Percentiles rank a stretch among this genome's conserved stretches.
These are phyloP conservation scores for Ilex asprella DNA, from an alignment of 257 asterid species.

Conservation along the genomic window DNA sequence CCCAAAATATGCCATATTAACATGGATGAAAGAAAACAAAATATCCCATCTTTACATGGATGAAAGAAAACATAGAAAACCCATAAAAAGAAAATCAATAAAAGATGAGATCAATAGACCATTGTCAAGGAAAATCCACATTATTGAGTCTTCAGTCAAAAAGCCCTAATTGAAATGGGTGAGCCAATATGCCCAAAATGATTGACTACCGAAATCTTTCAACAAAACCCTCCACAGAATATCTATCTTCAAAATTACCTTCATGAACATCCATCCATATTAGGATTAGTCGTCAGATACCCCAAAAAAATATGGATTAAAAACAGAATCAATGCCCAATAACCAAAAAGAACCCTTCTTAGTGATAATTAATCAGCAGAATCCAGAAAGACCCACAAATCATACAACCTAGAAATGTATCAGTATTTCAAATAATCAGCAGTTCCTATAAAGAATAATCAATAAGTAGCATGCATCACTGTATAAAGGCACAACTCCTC, in stretches of 20 bases:
- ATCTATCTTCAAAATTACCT: neutral
- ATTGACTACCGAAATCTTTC: no score
- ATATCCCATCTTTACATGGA: neutral
- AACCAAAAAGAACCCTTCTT: neutral
- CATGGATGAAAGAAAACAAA: no score
- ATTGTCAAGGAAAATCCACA: no score
- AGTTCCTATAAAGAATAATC: no score
- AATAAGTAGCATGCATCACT: neutral
- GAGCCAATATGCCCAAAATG: no score
- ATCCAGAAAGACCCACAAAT: no score
- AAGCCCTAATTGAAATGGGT: neutral
- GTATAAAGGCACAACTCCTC: neutral
- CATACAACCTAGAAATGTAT: no score
- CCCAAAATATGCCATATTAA: neutral
- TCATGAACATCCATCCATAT: no score
- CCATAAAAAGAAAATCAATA: neutral
- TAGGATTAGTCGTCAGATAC: no score
- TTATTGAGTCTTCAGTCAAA: neutral
- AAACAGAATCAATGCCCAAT: neutral
- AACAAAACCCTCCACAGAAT: neutral
- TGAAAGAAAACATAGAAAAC: neutral
- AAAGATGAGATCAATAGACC: no score
- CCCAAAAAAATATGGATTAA: neutral
- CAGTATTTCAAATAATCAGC: no score
- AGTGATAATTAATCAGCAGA: no score